A percentile compares a stretch with the other conserved stretches of the same genome.
These are phyloP conservation scores for Populus hybrid DNA, from an alignment of 441 rosid species.

Conservation along the genomic window DNA sequence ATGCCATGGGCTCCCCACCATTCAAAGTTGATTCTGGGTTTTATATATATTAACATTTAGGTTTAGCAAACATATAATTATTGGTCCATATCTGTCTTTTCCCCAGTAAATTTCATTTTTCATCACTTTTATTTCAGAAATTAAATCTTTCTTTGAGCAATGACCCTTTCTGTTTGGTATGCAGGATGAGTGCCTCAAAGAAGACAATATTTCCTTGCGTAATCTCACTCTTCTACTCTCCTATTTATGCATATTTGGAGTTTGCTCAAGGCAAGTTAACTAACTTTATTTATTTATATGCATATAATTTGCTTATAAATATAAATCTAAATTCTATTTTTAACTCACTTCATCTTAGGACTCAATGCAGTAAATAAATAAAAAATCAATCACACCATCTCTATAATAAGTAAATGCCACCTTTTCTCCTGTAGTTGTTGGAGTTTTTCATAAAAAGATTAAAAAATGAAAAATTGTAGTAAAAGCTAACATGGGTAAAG, in stretches of 20 bases:
- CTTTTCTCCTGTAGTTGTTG: no score
- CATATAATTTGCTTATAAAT: no score
- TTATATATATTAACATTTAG: background rate
- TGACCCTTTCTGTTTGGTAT: conserved; percentile 14
- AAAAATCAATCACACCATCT: no score
- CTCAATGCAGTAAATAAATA: no score
- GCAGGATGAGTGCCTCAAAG: conserved; percentile 79
- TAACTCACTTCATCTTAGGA: no score
- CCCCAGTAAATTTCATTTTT: background rate
- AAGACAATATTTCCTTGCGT: conserved; percentile 71
- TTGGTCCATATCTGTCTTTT: background rate
- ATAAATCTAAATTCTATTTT: no score
- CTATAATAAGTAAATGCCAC: no score
- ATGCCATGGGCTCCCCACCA: no score
- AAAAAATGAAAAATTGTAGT: background rate
- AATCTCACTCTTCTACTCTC: conserved; percentile 78
- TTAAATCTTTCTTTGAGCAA: background rate
- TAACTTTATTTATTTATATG: conserved; percentile 1
- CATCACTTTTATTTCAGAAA: background rate
- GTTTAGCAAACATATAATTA: conserved; percentile 1
- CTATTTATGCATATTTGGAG: conserved; percentile 68
- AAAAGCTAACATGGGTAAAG: background rate
- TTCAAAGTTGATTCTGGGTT: background rate
- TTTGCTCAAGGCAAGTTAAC: conserved; percentile 66
- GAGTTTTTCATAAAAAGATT: no score